These are phyloP conservation scores for Xylaria polymorpha DNA, from an alignment of 2,329 filamentous ascomycete species.

Conservation along the genomic window DNA sequence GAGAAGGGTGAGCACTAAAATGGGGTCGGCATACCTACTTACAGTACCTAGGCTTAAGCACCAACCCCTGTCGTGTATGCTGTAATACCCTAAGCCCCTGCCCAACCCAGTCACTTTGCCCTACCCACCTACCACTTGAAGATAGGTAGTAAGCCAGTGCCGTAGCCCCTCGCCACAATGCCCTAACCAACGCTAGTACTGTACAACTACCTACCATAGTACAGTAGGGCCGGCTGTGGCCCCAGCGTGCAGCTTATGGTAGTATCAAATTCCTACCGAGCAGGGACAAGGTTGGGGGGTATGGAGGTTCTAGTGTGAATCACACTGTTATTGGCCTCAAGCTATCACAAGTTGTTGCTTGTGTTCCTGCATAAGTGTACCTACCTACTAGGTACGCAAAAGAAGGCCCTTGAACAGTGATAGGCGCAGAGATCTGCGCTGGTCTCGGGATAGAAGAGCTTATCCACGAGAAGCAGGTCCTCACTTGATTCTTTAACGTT, in stretches of 20 bases:
- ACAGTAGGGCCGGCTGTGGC: conserved; percentile 5
- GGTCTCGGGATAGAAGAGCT: background rate
- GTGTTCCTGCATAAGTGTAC: conserved; percentile 36
- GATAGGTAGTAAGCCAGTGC: too few relatives aligned
- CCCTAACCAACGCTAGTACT: conserved; percentile 14
- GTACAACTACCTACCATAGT: background rate
- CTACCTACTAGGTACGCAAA: too few relatives aligned
- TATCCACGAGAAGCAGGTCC: conserved; percentile 29
- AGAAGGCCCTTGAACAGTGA: too few relatives aligned
- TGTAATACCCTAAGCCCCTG: conserved; percentile 9
- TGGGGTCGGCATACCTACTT: too few relatives aligned
- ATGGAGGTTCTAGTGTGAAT: conserved; percentile 4
- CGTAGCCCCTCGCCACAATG: too few relatives aligned
- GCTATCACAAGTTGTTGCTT: conserved; percentile 1
- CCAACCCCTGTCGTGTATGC: conserved; percentile 12
- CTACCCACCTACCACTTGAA: conserved; percentile 14
- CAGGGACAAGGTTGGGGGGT: conserved; percentile 4
- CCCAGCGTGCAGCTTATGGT: conserved; percentile 8
- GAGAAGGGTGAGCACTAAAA: conserved; percentile 14
- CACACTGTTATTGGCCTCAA: conserved; percentile 23
- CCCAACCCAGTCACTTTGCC: too few relatives aligned
- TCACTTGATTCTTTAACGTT: background rate
- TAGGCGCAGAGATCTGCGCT: background rate
- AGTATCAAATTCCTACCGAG: background rate
- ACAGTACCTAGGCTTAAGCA: conserved; percentile 5